phyloP scores from a whole-genome alignment of 805 yeast genomes.

The Hanseniaspora taiwanica region DNA sequence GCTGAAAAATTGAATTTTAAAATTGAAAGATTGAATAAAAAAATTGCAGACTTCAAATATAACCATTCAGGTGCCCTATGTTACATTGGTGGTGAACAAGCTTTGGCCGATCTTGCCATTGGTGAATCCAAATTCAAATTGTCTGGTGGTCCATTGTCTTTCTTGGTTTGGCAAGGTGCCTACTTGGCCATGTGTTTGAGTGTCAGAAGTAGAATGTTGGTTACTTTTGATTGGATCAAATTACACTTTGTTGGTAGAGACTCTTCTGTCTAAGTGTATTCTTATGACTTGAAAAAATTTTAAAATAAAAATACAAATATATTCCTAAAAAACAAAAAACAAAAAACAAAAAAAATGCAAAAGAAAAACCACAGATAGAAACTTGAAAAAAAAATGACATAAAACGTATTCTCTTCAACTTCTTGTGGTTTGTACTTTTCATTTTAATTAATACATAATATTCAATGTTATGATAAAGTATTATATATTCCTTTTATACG shows the following conservation, averaged over 20 bases:
- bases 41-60: slow-evolving; percentile 56
- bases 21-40: slow-evolving; percentile 33
- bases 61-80: slow-evolving; percentile 88
- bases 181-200: slow-evolving; percentile 88
- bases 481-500: too few species aligned
- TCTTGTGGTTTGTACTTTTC: too few species aligned
- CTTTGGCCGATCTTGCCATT: slow-evolving; percentile 81
- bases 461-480: too few species aligned
- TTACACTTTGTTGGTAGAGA: slow-evolving; percentile 86
- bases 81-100: slow-evolving; percentile 84
- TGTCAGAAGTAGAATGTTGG: slow-evolving; percentile 76
- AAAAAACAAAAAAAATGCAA: too few species aligned
- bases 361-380: too few species aligned
- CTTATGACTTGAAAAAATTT: too few species aligned
- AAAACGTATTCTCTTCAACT: too few species aligned
- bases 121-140: slow-evolving; percentile 64
- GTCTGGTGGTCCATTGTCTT: slow-evolving; percentile 69
- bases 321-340: too few species aligned
- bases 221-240: slow-evolving; percentile 81
- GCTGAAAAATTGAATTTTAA: slow-evolving; percentile 28
- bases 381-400: too few species aligned
- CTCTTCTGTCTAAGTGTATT: slow-evolving; percentile 25
- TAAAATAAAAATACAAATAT: too few species aligned
- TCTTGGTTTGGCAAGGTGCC: slow-evolving; percentile 89
- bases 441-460: too few species aligned